These are phyloP conservation scores for Crotalaria pallida DNA, from an alignment of 306 rosid genomes.

Conservation along the genomic window DNA sequence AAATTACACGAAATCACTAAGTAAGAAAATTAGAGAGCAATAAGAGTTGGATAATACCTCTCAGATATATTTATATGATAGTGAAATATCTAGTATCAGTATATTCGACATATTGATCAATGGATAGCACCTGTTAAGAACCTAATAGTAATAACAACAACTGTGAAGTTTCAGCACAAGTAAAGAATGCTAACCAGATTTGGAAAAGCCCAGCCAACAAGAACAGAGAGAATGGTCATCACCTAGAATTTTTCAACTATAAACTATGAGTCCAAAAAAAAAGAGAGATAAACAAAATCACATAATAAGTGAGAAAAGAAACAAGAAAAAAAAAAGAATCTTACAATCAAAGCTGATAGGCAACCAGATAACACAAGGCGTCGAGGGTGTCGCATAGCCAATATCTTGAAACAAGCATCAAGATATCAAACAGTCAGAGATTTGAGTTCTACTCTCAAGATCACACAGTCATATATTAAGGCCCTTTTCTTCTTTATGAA, in stretches of 20 bases:
- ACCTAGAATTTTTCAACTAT: slow-evolving; percentile 48
- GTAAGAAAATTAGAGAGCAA: background rate
- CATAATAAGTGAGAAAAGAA: background rate
- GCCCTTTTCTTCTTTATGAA: background rate
- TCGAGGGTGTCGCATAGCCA: slow-evolving; percentile 95
- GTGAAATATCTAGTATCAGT: background rate
- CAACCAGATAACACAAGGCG: slow-evolving; percentile 84
- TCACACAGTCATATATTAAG: background rate
- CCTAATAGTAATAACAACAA: background rate
- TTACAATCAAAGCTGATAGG: slow-evolving; percentile 77
- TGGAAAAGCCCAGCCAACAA: slow-evolving; percentile 98
- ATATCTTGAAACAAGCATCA: slow-evolving; percentile 50
- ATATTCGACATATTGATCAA: background rate
- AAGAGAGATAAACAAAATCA: background rate
- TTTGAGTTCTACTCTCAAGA: background rate
- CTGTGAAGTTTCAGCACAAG: too few species aligned
- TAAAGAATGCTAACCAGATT: slow-evolving; percentile 54
- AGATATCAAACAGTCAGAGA: slow-evolving; percentile 10
- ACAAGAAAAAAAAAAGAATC: slow-evolving; percentile 18
- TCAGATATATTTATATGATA: background rate
- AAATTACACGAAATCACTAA: slow-evolving; percentile 6
- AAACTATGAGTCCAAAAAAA: too few species aligned
- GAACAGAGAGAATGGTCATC: slow-evolving; percentile 90
- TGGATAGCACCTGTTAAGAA: background rate
- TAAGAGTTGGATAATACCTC: slow-evolving; percentile 6